These are phyloP conservation scores for Pholiota adiposa DNA, from an alignment of 1,284 basidiomycete species.

Conservation along the genomic window DNA sequence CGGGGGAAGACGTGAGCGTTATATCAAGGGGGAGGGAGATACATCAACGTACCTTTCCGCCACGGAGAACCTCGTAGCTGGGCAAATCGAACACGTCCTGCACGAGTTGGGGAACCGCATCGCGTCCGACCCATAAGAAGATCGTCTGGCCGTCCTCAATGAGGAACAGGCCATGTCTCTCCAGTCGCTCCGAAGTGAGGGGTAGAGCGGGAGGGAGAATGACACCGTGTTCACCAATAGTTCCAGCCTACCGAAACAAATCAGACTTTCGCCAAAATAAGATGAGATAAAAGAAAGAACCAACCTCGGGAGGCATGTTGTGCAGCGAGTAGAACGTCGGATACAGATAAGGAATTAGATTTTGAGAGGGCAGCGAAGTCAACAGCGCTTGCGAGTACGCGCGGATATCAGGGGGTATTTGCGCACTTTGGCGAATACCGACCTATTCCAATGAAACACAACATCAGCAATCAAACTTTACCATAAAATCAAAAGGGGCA, in stretches of 20 bases:
- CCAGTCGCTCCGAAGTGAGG: constrained; percentile 90
- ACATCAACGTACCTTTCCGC: constrained; percentile 76
- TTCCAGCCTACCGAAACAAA: constrained; percentile 61
- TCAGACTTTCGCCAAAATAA: background rate
- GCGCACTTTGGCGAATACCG: constrained; percentile 92
- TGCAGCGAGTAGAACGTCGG: constrained; percentile 96
- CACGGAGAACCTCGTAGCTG: constrained; percentile 85
- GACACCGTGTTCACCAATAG: constrained; percentile 80
- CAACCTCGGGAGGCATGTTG: constrained; percentile 92
- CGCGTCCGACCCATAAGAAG: constrained; percentile 97
- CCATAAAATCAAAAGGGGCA: background rate
- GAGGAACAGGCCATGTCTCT: constrained; percentile 94
- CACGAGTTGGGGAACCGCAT: constrained; percentile 93
- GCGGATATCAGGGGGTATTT: constrained; percentile 95
- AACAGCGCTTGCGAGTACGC: constrained; percentile 95
- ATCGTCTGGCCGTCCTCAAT: constrained; percentile 98
- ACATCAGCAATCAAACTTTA: background rate
- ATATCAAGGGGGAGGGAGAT: constrained; percentile 3
- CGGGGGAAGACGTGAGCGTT: background rate
- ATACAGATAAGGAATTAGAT: constrained; percentile 93
- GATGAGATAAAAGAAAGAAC: constrained; percentile 20
- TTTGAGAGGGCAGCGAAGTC: constrained; percentile 90
- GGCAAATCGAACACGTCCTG: constrained; percentile 94
- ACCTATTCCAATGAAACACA: constrained; percentile 51
- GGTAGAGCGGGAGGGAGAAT: constrained; percentile 89